These are phyloP conservation scores for Neophaeococcomyces aloes DNA, from an alignment of 2,329 filamentous ascomycete genomes.

Conservation along the genomic window DNA sequence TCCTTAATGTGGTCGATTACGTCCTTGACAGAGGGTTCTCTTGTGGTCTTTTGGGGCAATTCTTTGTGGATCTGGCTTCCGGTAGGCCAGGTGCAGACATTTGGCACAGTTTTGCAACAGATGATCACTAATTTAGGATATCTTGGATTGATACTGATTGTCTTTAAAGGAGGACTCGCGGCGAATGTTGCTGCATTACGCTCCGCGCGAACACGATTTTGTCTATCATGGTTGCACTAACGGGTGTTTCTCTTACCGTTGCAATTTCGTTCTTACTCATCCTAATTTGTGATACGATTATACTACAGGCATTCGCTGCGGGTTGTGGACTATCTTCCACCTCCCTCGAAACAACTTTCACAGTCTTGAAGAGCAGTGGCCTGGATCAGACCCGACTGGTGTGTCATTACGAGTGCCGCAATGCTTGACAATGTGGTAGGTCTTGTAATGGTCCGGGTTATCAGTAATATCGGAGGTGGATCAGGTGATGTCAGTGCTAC, in stretches of 20 bases:
- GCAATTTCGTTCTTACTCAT: conserved; percentile 53
- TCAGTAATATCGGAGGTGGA: conserved; percentile 51
- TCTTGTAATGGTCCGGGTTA: conserved; percentile 65
- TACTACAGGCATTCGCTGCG: conserved; percentile 58
- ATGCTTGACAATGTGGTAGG: conserved; percentile 77
- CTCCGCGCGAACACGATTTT: conserved; percentile 51
- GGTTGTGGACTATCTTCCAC: conserved; percentile 66
- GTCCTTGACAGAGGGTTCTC: conserved; percentile 51
- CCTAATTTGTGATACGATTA: conserved; percentile 39
- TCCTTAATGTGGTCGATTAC: conserved; percentile 50
- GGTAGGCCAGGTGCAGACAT: conserved; percentile 55
- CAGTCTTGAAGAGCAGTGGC: conserved; percentile 51
- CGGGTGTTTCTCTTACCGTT: conserved; percentile 55
- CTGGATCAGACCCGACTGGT: conserved; percentile 47
- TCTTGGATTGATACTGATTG: conserved; percentile 59
- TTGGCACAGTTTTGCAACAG: conserved; percentile 43
- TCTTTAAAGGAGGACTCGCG: conserved; percentile 58
- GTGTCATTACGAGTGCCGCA: conserved; percentile 59
- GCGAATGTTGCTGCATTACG: conserved; percentile 46
- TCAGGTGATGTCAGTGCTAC: conserved; percentile 27
- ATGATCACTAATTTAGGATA: conserved; percentile 58
- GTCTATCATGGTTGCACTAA: conserved; percentile 52
- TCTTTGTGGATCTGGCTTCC: conserved; percentile 60
- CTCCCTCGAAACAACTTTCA: conserved; percentile 61
- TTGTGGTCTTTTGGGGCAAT: conserved; percentile 62